Conservation (phyloP, 805 yeast genomes). For the Cyberlindnera xishuangbannaensis region DNA sequence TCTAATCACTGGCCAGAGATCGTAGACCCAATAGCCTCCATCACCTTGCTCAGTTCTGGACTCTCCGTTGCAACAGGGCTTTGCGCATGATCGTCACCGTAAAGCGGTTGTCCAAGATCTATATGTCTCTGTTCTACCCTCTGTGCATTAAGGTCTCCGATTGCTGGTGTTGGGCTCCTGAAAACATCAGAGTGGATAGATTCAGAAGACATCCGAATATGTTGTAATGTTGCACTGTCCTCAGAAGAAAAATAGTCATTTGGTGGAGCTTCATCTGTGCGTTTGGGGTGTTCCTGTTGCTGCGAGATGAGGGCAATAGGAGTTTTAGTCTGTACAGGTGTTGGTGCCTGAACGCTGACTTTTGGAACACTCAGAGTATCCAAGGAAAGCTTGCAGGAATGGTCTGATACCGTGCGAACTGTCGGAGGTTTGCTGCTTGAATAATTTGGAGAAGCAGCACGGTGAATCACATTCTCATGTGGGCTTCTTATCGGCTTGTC, state of each 20-base stretch:
- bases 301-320: conserved; percentile 1
- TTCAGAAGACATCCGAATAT: background rate
- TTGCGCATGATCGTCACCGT: conserved; percentile 4
- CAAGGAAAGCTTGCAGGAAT: conserved; percentile 1
- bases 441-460: conserved; percentile 7
- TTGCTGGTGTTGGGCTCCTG: conserved; percentile 19
- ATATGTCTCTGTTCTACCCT: conserved; percentile 6
- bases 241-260: background rate
- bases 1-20: conserved; percentile 1
- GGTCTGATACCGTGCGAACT: background rate
- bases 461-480: conserved; percentile 6
- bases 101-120: conserved; percentile 11
- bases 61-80: conserved; percentile 1
- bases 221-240: background rate
- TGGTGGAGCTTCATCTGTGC: background rate
- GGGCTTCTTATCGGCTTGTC: conserved; percentile 9
- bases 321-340: conserved; percentile 5
- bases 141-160: conserved; percentile 12
- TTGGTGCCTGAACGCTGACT: conserved; percentile 9
- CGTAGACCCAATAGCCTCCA: conserved; percentile 8
- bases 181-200: conserved; percentile 3
- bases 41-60: conserved; percentile 4
- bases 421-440: conserved; percentile 1
- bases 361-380: conserved; percentile 5
- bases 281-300: background rate